Base-by-base conservation (phyloP, 1,284 basidiomycete genomes). In the Kalmanozyma brasiliensis region DNA sequence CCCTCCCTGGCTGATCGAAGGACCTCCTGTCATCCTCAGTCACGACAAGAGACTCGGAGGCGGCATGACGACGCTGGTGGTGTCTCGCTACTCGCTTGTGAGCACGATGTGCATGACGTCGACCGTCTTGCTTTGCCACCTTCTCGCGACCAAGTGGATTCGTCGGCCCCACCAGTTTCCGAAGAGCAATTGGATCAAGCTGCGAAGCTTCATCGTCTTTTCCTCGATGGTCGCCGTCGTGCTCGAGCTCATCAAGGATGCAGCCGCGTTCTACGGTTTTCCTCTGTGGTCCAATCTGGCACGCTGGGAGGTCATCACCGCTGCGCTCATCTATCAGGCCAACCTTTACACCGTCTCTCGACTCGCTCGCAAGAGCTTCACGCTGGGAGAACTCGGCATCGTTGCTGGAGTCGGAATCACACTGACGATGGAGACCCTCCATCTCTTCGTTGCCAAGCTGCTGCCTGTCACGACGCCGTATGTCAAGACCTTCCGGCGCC, bases 401-500 rank as follows among this genome's bases (percentile, higher is more conserved):
- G 91, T 96, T 14, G 90, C 90, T 34, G 91, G 92, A 69, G 91
- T 93, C 38, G 93, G 91, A 16, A 91, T 93, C 1, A 90, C 90
- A 1, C 82, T 98, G 32, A 90, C 89, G 74, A 89, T 94, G 85
- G 96, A 98, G 49, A 69, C 80, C 10, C 52, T 74, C 5, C 49
- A 74, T 30, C 48, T 81, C 29, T 79, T 78, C 4, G 57, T 73
- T 13, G 69, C 77, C 33, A 79, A 74, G 62, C 46, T 76, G 23
- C 60, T 62, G 29, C 76, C 72, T 0, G 49, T 64, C 44, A 87
- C 89, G 8, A 92, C 92, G n/a, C 87, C 89, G 2, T 94, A 90
- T 82, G 90, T 95, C 85, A 92, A 92, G 82, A 94, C 94, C 0
- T 97, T 93, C 81, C 90, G 96, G 32, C 85, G 94, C 2, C 94